These are phyloP conservation scores for Aspergillus pseudoterreus DNA, from an alignment of 2,329 filamentous ascomycete species.

Conservation along the genomic window DNA sequence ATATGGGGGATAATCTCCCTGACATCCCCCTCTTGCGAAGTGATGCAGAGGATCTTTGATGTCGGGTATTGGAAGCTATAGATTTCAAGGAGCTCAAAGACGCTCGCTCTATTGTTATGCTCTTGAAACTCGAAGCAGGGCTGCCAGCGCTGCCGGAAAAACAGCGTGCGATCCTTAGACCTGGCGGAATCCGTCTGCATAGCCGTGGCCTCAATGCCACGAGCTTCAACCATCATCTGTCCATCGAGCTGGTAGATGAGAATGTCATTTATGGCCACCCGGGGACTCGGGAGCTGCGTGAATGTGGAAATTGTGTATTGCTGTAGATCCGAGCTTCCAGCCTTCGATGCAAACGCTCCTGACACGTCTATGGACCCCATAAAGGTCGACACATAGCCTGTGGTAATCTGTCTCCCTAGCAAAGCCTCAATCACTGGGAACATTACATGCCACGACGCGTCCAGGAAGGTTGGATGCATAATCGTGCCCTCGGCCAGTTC, in stretches of 20 bases:
- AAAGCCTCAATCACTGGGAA: not conserved
- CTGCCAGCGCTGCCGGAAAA: not conserved
- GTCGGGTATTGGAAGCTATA: not conserved
- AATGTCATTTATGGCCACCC: not conserved
- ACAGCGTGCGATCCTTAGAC: not conserved
- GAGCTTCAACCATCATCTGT: not conserved
- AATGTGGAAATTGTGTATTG: not conserved
- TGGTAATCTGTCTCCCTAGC: not conserved
- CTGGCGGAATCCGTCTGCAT: not conserved
- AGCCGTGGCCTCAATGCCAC: not conserved
- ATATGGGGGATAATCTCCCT: not conserved
- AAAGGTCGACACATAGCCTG: not conserved
- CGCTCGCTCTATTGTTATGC: not conserved
- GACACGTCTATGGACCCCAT: not conserved
- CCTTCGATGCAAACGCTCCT: not conserved
- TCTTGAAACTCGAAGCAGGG: not conserved
- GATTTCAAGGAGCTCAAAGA: not conserved
- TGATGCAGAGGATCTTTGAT: not conserved
- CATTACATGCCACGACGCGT: conserved; percentile 1
- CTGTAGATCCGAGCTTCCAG: not conserved
- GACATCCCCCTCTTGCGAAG: not conserved
- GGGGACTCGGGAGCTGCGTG: not conserved
- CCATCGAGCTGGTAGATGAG: not conserved
- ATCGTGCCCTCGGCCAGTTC: not conserved
- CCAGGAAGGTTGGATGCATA: conserved; percentile 2